Evolutionary conservation across 163 green algal genomes (phyloP).

Genomic region (Coccomyxa subellipsoidea): DNA sequence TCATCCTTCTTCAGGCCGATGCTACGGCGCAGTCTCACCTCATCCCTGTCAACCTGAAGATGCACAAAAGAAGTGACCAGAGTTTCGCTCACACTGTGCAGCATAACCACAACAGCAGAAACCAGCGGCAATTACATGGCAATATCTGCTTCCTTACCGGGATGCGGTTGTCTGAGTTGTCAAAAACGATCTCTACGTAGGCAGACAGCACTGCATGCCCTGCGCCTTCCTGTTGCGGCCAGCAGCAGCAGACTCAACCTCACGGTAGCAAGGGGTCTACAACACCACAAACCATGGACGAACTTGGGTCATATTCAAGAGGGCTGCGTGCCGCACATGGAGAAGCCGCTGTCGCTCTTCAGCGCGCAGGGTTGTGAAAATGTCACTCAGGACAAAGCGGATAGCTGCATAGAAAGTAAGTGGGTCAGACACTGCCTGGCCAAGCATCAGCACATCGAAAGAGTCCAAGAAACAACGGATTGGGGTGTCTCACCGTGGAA

Average conservation of each 20-base stretch:
- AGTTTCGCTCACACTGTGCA: too few species aligned
- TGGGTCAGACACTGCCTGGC: background rate
- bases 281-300: too few species aligned
- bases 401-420: conserved; percentile 71
- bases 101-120: too few species aligned
- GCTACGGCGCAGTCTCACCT: conserved; percentile 87
- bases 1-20: conserved; percentile 96
- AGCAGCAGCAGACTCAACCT: too few species aligned
- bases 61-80: background rate
- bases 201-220: conserved; percentile 83
- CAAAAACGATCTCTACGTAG: conserved; percentile 97
- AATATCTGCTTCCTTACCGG: too few species aligned
- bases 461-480: background rate
- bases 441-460: background rate
- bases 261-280: too few species aligned
- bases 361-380: conserved; percentile 66
- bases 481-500: conserved; percentile 81
- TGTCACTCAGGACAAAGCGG: conserved; percentile 94
- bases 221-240: conserved; percentile 81
- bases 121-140: too few species aligned
- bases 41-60: conserved; percentile 76
- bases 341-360: conserved; percentile 90
- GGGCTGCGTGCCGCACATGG: conserved; percentile 63
- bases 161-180: conserved; percentile 92
- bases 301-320: too few species aligned